Evolutionary conservation across 2,329 filamentous ascomycete genomes (phyloP), one percentile per base, ranked within the genome.

Genomic region (Diaporthe helianthi): DNA sequence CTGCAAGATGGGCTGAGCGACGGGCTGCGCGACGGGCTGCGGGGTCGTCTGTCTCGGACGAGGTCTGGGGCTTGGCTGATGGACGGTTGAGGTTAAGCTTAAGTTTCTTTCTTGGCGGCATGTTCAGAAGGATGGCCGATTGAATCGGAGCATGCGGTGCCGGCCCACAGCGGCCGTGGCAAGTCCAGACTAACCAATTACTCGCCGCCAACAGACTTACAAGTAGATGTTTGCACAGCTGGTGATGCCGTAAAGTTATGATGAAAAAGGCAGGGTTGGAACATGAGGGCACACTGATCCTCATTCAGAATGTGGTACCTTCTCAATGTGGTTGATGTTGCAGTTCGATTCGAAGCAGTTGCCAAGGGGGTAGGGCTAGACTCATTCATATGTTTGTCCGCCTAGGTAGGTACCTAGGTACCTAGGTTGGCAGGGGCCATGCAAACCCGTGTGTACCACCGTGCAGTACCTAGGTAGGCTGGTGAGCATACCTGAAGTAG

Each of bases 41-140:
- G 41, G 15, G 17, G 3, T 61, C 19, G 26, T 58, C 22, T 38
- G 52, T 33, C 22, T 36, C n/a, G 13, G 41, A 29, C 13, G 26
- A 41, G 53, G 29, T 31, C 47, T 47, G 41, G 31, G 38, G 19
- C 10, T 51, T 55, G 41, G 31, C 24, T n/a, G 31, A 22, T 12
- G 41, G 2, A 38, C 9, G n/a, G 31, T 36, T 22, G 13, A 3
- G 6, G 19, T 26, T 47, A 13, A 49, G 52, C 44, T 58, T 67
- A 44, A 24, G 26, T 19, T 38, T 67, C 65, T 58, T 58, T 49
- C 29, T 58, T 2, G 41, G 29, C 26, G 65, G 31, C 52, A 58
- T 55, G 17, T 31, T 53, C 12, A 24, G 38, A 5, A 24, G 41
- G 58, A 33, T 26, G 41, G 41, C 58, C 26, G 58, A 17, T 61